Evolutionary conservation across 2,329 filamentous ascomycete species (phyloP).

Genomic region (Gnomoniopsis smithogilvyi): DNA sequence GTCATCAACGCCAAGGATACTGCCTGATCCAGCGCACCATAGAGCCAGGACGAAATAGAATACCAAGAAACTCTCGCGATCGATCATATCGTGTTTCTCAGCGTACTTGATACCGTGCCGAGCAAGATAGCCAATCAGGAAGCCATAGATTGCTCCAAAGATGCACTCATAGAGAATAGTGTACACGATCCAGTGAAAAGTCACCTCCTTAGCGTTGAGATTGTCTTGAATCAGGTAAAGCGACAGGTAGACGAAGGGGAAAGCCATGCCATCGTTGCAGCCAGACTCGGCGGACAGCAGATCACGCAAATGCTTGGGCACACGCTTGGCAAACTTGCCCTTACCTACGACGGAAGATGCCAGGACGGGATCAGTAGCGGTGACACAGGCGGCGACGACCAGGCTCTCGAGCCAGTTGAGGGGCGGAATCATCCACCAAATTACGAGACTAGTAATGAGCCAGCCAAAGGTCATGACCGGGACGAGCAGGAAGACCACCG

Average conservation of each 20-base stretch:
- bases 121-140: conserved; percentile 82
- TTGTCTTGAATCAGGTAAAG: conserved; percentile 86
- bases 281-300: conserved; percentile 93
- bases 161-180: conserved; percentile 95
- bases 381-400: conserved; percentile 86
- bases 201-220: conserved; percentile 64
- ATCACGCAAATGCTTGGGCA: conserved; percentile 96
- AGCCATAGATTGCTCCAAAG: conserved; percentile 86
- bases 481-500: conserved; percentile 80
- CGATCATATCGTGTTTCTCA: conserved; percentile 81
- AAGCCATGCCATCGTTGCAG: conserved; percentile 99
- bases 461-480: conserved; percentile 98
- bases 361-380: conserved; percentile 93
- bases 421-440: conserved; percentile 83
- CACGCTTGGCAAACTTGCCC: conserved; percentile 95
- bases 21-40: conserved; percentile 92
- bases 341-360: conserved; percentile 98
- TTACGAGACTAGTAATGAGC: conserved; percentile 86
- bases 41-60: conserved; percentile 98
- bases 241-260: conserved; percentile 92
- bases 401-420: conserved; percentile 89
- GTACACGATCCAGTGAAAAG: conserved; percentile 83
- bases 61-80: conserved; percentile 94
- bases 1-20: conserved; percentile 88
- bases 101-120: conserved; percentile 87